Evolutionary conservation across 345 rosid genomes (phyloP), one percentile per base, ranked within the genome.

Genomic region (Adansonia digitata): DNA sequence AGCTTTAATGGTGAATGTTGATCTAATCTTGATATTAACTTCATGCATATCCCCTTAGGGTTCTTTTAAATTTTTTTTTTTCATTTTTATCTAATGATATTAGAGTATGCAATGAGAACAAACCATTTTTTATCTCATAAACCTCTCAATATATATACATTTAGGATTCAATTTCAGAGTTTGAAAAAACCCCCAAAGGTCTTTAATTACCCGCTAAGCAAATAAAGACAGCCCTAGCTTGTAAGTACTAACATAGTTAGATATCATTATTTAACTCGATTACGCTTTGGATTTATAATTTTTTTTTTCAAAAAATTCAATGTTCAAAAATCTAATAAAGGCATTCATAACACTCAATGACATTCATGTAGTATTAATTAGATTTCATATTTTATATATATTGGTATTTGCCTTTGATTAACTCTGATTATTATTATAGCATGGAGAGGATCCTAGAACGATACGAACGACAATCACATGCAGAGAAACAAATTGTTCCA

Each of bases 401-500:
- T 3, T 1, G 34, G 34, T 3, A 1, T 3, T 60, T 31, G 5
- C 40, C 5, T 29, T 60, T 39, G n/a, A n/a, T n/a, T 31, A 60
- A 14, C 37, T 48, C 27, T 29, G 0, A 6, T 59, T 42, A 7
- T 22, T 39, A 51, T 74, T 63, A 71, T 84, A 92, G 97, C 81
- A 88, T 91, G 90, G 97, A 91, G 77, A 83, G 76, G 29, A 88
- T 89, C 81, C 79, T 92, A 17, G 92, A 88, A 75, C 89, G 90
- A 65, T 91, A 92, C 35, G 94, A 92, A 79, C 87, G 87, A 69
- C 49, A 72, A 56, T 75, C 85, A 2, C 77, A 68, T 76, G 79
- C 83, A 20, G 90, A 88, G 61, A 80, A 79, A 62, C 85, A 86
- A 9, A 64, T 75, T 57, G 70, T 74, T 12, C 68, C 86, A 55